These are phyloP conservation scores for Enterocytospora artemiae DNA, from an alignment of 371 early-diverging fungal genomes.

Conservation along the genomic window DNA sequence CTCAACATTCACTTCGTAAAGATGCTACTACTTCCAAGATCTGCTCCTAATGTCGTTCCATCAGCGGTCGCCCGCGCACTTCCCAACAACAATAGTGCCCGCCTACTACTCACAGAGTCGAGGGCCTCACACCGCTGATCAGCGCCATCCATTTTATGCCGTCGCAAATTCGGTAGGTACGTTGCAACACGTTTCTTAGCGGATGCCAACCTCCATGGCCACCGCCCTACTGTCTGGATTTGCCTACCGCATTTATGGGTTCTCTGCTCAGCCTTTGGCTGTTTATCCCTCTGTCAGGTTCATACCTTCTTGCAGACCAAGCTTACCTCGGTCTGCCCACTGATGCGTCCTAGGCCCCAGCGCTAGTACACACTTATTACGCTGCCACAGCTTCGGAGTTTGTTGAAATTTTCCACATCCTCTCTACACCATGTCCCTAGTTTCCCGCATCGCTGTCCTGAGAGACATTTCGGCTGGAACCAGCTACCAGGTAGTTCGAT, in stretches of 20 bases:
- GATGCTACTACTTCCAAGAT: conserved; percentile 36
- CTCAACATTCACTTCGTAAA: background rate
- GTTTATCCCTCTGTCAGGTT: conserved; percentile 17
- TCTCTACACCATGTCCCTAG: conserved; percentile 9
- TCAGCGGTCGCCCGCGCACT: conserved; percentile 13
- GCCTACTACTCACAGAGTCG: conserved; percentile 7
- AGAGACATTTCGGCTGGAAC: conserved; percentile 42
- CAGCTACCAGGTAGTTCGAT: conserved; percentile 45
- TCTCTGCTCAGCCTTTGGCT: background rate
- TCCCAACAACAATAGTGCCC: conserved; percentile 8
- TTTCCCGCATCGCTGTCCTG: conserved; percentile 32
- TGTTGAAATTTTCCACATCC: conserved; percentile 4
- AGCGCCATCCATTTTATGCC: conserved; percentile 34
- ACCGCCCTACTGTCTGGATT: conserved; percentile 41
- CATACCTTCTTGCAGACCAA: conserved; percentile 24
- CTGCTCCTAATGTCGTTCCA: conserved; percentile 19
- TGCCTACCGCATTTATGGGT: conserved; percentile 11
- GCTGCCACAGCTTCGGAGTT: conserved; percentile 15
- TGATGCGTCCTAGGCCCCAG: background rate
- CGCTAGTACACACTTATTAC: background rate
- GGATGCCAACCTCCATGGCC: conserved; percentile 46
- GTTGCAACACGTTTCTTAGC: conserved; percentile 47
- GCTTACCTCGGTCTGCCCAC: conserved; percentile 37
- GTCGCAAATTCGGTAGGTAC: conserved; percentile 35
- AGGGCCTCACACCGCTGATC: conserved; percentile 10